A percentile compares a stretch with the other conserved stretches of the same genome.
Conservation (phyloP, 257 asterid species). For the Solanum rostratum region DNA sequence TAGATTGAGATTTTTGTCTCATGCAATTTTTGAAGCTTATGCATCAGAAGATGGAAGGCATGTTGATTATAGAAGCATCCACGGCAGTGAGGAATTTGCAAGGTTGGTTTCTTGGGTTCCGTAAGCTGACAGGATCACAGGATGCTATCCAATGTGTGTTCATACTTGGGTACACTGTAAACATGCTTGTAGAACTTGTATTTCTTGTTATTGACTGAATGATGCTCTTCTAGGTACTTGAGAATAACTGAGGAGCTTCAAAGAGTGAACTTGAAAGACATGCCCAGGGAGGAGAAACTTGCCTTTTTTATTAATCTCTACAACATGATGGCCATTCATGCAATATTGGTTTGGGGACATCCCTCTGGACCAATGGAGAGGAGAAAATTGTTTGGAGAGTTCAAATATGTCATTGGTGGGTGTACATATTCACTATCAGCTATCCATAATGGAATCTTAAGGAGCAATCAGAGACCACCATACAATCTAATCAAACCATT, state of each 20-base stretch:
- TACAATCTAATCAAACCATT: conserved; percentile 73
- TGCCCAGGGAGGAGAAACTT: conserved; percentile 79
- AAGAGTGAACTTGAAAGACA: conserved; percentile 51
- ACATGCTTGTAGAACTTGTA: not conserved
- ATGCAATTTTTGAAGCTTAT: conserved; percentile 76
- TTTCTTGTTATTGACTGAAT: not conserved
- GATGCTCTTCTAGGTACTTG: conserved; percentile 44
- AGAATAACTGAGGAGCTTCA: conserved; percentile 86
- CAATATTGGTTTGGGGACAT: conserved; percentile 61
- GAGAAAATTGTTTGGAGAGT: conserved; percentile 64
- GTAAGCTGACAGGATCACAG: not conserved
- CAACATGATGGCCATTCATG: conserved; percentile 71
- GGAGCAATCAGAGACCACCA: conserved; percentile 91
- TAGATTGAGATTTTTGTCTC: conserved; percentile 48
- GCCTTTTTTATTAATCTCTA: conserved; percentile 76
- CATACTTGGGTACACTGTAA: not conserved
- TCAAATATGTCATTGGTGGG: conserved; percentile 91
- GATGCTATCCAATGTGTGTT: not conserved
- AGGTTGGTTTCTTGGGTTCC: conserved; percentile 31
- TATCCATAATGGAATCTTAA: conserved; percentile 66
- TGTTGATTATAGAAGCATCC: conserved; percentile 74
- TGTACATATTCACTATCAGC: conserved; percentile 76
- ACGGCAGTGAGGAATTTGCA: conserved; percentile 89
- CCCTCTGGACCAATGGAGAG: conserved; percentile 70
- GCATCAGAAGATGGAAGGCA: conserved; percentile 67